phyloP scores from a whole-genome alignment of 441 rosid species.

The Brassica balearica region DNA sequence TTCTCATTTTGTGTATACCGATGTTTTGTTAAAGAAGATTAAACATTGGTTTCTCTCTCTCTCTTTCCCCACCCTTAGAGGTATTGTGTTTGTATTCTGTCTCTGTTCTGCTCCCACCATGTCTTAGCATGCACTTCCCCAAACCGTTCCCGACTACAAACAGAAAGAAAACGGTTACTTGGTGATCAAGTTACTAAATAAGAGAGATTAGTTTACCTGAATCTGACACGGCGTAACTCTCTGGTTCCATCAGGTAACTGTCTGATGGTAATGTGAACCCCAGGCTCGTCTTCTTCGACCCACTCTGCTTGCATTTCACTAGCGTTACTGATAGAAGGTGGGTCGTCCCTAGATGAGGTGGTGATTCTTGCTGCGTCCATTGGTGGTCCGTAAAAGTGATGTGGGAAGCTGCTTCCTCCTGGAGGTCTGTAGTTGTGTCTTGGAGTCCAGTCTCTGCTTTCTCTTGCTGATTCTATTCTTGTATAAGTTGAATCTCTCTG shows the following conservation, averaged over 20 bases:
- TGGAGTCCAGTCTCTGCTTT: constrained; percentile 76
- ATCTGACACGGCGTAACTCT: constrained; percentile 95
- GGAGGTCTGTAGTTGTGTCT: constrained; percentile 59
- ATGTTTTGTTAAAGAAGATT: constrained; percentile 40
- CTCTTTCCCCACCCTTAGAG: constrained; percentile 45
- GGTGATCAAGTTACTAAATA: neutral
- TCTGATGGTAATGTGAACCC: constrained; percentile 94
- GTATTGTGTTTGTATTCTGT: constrained; percentile 96
- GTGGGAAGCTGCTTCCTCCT: constrained; percentile 39
- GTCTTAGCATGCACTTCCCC: constrained; percentile 92
- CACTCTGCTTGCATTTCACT: constrained; percentile 92
- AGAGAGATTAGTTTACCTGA: constrained; percentile 67
- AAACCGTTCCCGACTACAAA: constrained; percentile 84
- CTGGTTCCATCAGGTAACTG: constrained; percentile 89
- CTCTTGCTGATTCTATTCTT: constrained; percentile 75
- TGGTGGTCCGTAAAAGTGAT: constrained; percentile 53
- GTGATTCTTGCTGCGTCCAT: constrained; percentile 74
- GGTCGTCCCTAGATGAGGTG: constrained; percentile 87
- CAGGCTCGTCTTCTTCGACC: constrained; percentile 97
- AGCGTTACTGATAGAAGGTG: constrained; percentile 87
- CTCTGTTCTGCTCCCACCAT: constrained; percentile 99
- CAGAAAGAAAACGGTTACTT: neutral
- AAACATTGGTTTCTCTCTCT: constrained; percentile 16
- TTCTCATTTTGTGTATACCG: constrained; percentile 28
- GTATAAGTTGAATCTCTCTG: constrained; percentile 87